Conservation (phyloP, 352 stramenopile species). For the Globisporangium solare region DNA sequence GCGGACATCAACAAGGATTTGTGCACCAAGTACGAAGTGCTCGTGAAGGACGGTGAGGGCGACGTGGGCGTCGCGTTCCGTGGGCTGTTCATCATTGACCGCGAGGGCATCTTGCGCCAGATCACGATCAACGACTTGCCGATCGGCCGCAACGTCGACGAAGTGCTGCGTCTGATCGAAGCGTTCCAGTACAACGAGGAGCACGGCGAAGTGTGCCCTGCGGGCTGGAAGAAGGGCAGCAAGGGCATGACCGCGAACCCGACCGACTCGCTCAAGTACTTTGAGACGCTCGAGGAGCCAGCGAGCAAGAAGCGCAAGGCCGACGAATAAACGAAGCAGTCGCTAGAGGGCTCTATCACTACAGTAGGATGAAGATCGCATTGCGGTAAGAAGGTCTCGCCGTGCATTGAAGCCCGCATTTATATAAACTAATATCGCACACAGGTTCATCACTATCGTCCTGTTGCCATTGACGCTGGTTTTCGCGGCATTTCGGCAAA, state of each 20-base stretch:
- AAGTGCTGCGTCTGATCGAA: conserved; percentile 86
- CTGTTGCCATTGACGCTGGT: too few species aligned
- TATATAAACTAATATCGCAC: too few species aligned
- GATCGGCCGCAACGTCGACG: conserved; percentile 86
- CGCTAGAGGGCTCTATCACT: too few species aligned
- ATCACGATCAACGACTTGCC: conserved; percentile 88
- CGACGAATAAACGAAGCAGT: not conserved
- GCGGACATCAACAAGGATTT: conserved; percentile 88
- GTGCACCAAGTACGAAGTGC: conserved; percentile 78
- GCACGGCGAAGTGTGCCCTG: conserved; percentile 88
- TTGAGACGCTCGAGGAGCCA: conserved; percentile 33
- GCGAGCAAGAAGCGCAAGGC: conserved; percentile 10
- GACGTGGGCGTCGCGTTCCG: conserved; percentile 77
- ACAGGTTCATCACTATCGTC: too few species aligned
- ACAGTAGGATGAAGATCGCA: too few species aligned
- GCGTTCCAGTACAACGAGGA: conserved; percentile 90
- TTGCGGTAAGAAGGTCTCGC: too few species aligned
- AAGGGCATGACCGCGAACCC: conserved; percentile 84
- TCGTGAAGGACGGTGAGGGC: conserved; percentile 52
- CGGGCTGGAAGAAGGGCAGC: conserved; percentile 87
- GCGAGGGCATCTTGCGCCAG: conserved; percentile 70
- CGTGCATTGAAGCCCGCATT: too few species aligned
- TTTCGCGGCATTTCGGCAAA: too few species aligned
- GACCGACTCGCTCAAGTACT: conserved; percentile 76
- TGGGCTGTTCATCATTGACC: conserved; percentile 91